Percentiles rank a stretch among this genome's conserved stretches.
Conservation (phyloP, 768 basidiomycete species). For the Collybia sordida region DNA sequence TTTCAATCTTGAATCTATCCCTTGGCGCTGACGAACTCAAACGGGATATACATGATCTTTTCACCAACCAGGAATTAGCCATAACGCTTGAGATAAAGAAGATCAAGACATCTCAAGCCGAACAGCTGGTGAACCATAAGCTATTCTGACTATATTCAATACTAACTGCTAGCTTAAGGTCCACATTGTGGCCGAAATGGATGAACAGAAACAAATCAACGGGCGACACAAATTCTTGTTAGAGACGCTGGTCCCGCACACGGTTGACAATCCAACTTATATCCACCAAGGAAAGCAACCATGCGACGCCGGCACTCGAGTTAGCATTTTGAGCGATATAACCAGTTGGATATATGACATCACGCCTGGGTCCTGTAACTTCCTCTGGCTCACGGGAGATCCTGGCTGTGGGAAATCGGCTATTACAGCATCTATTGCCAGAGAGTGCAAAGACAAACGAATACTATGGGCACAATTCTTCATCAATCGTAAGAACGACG, state of each 20-base stretch:
- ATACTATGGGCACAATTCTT: constrained; percentile 16
- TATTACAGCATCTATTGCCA: constrained; percentile 14
- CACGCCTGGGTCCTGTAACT: constrained; percentile 1
- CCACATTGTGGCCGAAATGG: constrained; percentile 1
- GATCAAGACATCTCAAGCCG: neutral
- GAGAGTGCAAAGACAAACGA: constrained; percentile 12
- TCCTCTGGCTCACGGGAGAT: constrained; percentile 17
- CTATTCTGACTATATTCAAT: too few species aligned
- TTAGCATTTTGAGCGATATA: constrained; percentile 11
- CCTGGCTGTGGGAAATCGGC: constrained; percentile 17
- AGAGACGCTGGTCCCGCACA: neutral
- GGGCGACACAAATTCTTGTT: neutral
- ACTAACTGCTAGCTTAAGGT: too few species aligned
- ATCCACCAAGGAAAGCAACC: constrained; percentile 13
- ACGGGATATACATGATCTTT: neutral
- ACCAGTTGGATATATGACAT: constrained; percentile 9
- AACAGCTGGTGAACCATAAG: constrained; percentile 5
- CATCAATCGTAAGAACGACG: constrained; percentile 14
- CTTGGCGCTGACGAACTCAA: constrained; percentile 9
- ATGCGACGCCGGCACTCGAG: constrained; percentile 13
- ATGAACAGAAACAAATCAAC: constrained; percentile 2
- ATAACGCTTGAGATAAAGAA: neutral
- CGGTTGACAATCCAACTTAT: constrained; percentile 12
- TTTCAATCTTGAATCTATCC: constrained; percentile 9
- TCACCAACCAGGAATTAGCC: neutral